Conservation (phyloP, 2,329 filamentous ascomycete species). For the Xylaria sp. region DNA sequence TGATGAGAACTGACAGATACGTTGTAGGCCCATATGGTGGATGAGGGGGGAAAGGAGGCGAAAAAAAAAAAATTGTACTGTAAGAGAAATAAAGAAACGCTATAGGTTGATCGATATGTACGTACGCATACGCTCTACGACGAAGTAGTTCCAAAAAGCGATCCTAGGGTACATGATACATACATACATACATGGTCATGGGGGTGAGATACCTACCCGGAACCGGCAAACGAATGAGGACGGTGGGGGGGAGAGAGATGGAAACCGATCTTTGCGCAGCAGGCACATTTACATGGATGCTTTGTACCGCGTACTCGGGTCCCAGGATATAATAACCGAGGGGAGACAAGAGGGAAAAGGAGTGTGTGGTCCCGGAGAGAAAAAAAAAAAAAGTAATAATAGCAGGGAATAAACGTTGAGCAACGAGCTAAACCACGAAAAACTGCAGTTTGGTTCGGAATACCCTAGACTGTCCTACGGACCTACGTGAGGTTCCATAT, state of each 20-base stretch:
- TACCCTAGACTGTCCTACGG: conserved; percentile 1
- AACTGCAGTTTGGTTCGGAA: conserved; percentile 22
- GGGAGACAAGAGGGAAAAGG: not conserved
- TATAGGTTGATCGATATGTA: conserved; percentile 18
- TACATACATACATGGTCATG: conserved; percentile 21
- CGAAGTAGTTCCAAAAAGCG: conserved; percentile 1
- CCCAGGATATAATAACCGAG: conserved; percentile 18
- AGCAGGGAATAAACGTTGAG: not conserved
- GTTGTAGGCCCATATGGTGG: not conserved
- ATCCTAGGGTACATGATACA: conserved; percentile 10
- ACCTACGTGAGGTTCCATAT: conserved; percentile 12
- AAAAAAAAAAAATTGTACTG: not conserved
- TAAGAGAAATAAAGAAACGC: not conserved
- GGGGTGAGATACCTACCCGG: conserved; percentile 1
- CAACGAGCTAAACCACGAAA: conserved; percentile 20
- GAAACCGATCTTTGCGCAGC: not conserved
- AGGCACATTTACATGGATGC: conserved; percentile 7
- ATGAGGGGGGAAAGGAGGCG: not conserved
- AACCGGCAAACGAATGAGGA: not conserved
- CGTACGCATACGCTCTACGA: conserved; percentile 9
- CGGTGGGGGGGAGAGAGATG: not conserved
- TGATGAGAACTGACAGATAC: conserved; percentile 26
- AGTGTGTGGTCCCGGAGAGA: not conserved
- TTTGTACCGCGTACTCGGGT: conserved; percentile 34
- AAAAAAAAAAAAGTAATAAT: not conserved